phyloP scores from a whole-genome alignment of 2,329 filamentous ascomycete genomes.

The Bipolaris sorokiniana region DNA sequence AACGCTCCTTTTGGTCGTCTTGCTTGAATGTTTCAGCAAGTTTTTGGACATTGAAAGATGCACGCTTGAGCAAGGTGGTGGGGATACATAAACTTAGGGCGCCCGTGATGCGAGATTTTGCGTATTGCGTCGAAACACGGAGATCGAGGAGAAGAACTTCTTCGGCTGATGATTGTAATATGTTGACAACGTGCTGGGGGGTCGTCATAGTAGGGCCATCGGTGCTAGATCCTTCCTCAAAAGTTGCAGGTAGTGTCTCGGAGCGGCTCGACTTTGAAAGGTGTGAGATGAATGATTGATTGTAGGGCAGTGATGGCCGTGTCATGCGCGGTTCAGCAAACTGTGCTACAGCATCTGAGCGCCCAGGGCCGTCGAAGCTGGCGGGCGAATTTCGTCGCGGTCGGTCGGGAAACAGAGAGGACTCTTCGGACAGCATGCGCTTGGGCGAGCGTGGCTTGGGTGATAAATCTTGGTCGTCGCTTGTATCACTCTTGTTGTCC shows the following conservation, averaged over 20 bases:
- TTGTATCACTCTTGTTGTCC: slow-evolving; percentile 20
- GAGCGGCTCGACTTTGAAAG: slow-evolving; percentile 44
- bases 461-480: slow-evolving; percentile 27
- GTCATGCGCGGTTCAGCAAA: slow-evolving; percentile 42
- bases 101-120: slow-evolving; percentile 74
- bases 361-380: slow-evolving; percentile 48
- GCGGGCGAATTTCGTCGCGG: slow-evolving; percentile 57
- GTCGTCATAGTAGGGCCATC: slow-evolving; percentile 52
- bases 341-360: slow-evolving; percentile 44
- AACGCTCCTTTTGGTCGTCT: slow-evolving; percentile 71
- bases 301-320: slow-evolving; percentile 43
- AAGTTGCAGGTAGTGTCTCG: slow-evolving; percentile 53
- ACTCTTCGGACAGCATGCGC: slow-evolving; percentile 55
- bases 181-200: slow-evolving; percentile 56
- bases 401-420: slow-evolving; percentile 49
- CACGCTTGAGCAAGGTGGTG: slow-evolving; percentile 87
- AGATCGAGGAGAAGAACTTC: slow-evolving; percentile 79
- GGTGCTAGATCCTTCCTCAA: slow-evolving; percentile 32
- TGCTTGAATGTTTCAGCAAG: slow-evolving; percentile 84
- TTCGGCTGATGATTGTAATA: slow-evolving; percentile 55
- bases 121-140: slow-evolving; percentile 82
- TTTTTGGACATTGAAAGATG: slow-evolving; percentile 88
- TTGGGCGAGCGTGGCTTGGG: slow-evolving; percentile 55
- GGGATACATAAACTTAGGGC: slow-evolving; percentile 94
- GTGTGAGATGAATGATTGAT: slow-evolving; percentile 21